These are phyloP conservation scores for Penicillium sp. DNA, from an alignment of 2,329 filamentous ascomycete species.

Conservation along the genomic window DNA sequence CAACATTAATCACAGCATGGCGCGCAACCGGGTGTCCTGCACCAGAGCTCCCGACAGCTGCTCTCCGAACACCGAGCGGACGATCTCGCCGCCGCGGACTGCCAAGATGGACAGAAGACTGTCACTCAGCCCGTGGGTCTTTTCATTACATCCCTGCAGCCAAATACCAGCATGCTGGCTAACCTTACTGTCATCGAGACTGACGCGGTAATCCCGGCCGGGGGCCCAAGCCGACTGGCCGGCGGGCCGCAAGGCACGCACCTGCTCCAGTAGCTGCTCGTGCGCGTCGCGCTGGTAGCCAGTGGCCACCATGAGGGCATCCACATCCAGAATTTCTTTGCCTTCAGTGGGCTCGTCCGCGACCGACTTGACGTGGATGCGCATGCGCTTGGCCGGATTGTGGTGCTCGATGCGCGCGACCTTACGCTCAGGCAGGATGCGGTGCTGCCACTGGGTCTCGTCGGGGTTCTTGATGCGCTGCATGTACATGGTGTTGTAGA, in stretches of 20 bases:
- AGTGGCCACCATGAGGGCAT: constrained; percentile 81
- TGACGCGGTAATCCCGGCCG: constrained; percentile 72
- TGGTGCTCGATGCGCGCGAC: constrained; percentile 62
- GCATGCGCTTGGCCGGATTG: constrained; percentile 51
- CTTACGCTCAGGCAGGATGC: constrained; percentile 68
- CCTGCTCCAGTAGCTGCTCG: constrained; percentile 68
- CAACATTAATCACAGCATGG: constrained; percentile 27
- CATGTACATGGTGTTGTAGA: constrained; percentile 85
- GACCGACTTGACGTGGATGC: constrained; percentile 58
- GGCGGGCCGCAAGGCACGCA: constrained; percentile 65
- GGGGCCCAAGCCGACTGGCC: constrained; percentile 62
- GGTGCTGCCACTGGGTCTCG: constrained; percentile 74
- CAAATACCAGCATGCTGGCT: constrained; percentile 75
- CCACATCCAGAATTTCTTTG: constrained; percentile 68
- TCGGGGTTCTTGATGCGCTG: constrained; percentile 71
- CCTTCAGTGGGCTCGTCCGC: constrained; percentile 31
- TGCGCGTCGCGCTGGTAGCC: constrained; percentile 80
- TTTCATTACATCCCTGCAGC: constrained; percentile 92
- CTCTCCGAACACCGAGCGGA: constrained; percentile 67
- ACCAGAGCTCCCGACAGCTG: constrained; percentile 30
- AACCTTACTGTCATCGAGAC: constrained; percentile 67
- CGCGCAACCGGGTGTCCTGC: constrained; percentile 34
- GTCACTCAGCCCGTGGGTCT: constrained; percentile 83
- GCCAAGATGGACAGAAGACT: constrained; percentile 76
- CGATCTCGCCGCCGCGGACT: constrained; percentile 73